Percentiles rank a stretch among this genome's conserved stretches.
These are phyloP conservation scores for Ophidiomyces ophidiicola DNA, from an alignment of 2,329 filamentous ascomycete species.

Conservation along the genomic window DNA sequence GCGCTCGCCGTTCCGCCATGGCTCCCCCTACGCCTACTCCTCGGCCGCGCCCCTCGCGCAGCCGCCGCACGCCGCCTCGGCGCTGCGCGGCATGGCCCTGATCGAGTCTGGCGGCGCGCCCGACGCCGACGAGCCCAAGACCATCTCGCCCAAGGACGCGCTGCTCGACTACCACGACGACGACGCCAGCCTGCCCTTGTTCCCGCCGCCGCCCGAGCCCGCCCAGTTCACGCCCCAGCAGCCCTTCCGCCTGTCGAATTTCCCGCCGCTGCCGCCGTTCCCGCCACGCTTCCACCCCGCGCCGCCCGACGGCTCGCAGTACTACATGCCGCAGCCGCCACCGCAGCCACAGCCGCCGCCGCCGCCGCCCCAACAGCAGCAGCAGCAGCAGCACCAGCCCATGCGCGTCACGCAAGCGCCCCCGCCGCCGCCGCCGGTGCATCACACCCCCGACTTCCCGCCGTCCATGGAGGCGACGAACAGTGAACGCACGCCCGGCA, in stretches of 20 bases:
- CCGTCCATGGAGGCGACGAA: conserved; percentile 51
- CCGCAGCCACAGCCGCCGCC: conserved; percentile 17
- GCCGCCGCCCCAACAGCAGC: conserved; percentile 12
- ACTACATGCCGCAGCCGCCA: conserved; percentile 15
- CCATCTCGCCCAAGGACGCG: conserved; percentile 90
- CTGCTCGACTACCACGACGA: conserved; percentile 74
- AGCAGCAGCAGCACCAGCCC: conserved; percentile 18
- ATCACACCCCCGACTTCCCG: conserved; percentile 46
- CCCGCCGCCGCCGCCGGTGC: conserved; percentile 23
- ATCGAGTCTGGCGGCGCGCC: conserved; percentile 25
- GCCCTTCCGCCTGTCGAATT: no score
- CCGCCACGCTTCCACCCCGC: no score
- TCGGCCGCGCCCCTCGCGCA: conserved; percentile 24
- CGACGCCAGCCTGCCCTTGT: conserved; percentile 56
- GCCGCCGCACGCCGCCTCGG: conserved; percentile 28
- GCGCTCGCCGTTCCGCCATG: conserved; percentile 69
- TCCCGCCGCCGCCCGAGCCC: conserved; percentile 48
- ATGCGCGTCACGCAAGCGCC: conserved; percentile 15
- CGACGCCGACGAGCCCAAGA: conserved; percentile 49
- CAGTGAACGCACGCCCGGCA: conserved; percentile 35
- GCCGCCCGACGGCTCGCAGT: conserved; percentile 3
- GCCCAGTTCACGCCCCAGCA: conserved; percentile 18
- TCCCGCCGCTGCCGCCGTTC: no score
- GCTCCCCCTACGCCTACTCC: conserved; percentile 49
- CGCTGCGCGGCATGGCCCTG: conserved; percentile 10